A percentile compares a stretch with the other conserved stretches of the same genome.
Conservation (phyloP, 371 early-diverging fungal genomes). For the Mortierella sp. region DNA sequence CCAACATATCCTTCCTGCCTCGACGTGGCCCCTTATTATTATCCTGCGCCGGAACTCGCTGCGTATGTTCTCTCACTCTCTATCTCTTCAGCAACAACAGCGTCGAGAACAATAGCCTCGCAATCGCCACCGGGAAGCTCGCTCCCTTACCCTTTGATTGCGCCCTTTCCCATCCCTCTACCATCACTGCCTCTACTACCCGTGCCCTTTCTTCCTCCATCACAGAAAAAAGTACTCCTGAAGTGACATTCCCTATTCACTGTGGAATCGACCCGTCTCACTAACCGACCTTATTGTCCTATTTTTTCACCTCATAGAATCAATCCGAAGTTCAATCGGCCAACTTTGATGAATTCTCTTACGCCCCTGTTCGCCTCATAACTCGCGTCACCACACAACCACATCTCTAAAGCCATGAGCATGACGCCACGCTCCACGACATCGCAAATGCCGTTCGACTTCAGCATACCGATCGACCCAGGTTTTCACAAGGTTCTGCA, state of each 20-base stretch:
- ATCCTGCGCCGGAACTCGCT: conserved; percentile 1
- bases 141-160: neutral
- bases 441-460: conserved; percentile 43
- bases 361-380: neutral
- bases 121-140: neutral
- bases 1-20: neutral
- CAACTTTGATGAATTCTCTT: conserved; percentile 3
- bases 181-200: neutral
- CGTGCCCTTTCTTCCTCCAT: neutral
- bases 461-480: conserved; percentile 39
- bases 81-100: neutral
- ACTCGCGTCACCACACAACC: neutral
- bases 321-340: conserved; percentile 2
- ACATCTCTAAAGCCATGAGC: conserved; percentile 19
- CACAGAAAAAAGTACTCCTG: neutral
- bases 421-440: conserved; percentile 31
- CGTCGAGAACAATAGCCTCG: conserved; percentile 4
- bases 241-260: neutral
- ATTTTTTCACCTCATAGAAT: neutral
- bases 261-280: neutral
- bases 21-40: neutral
- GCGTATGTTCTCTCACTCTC: neutral
- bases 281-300: neutral
- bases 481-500: conserved; percentile 35
- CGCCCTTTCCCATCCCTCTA: neutral